These are phyloP conservation scores for Paramarasmius palmivorus DNA, from an alignment of 1,284 basidiomycete genomes.

Conservation along the genomic window DNA sequence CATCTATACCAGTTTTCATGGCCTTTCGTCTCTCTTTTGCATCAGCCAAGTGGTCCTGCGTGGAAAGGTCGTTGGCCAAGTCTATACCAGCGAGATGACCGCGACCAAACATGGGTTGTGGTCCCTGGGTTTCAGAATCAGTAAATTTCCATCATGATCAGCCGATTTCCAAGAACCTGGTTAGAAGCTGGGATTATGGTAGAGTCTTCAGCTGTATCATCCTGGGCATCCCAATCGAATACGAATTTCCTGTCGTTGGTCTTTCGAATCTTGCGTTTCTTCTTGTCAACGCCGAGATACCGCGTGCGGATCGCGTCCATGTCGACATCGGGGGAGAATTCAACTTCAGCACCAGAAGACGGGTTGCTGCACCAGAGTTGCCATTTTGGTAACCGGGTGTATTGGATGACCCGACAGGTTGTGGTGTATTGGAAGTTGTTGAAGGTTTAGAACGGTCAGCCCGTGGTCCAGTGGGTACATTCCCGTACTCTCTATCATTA, in stretches of 20 bases:
- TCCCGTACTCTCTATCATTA: slow-evolving; percentile 48
- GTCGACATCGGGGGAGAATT: slow-evolving; percentile 75
- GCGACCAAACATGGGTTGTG: slow-evolving; percentile 85
- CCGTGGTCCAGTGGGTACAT: slow-evolving; percentile 82
- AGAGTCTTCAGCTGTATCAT: slow-evolving; percentile 81
- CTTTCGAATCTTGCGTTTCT: slow-evolving; percentile 91
- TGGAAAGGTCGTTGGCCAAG: slow-evolving; percentile 56
- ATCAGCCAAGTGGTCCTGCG: slow-evolving; percentile 66
- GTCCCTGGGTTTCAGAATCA: slow-evolving; percentile 71
- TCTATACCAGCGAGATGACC: slow-evolving; percentile 86
- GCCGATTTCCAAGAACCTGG: too few relatives aligned
- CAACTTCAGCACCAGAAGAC: slow-evolving; percentile 53
- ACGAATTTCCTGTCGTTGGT: slow-evolving; percentile 95
- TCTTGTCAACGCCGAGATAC: slow-evolving; percentile 89
- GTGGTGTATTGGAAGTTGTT: slow-evolving; percentile 27
- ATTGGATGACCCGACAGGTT: slow-evolving; percentile 45
- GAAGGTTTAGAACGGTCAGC: slow-evolving; percentile 61
- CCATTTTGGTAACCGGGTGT: slow-evolving; percentile 37
- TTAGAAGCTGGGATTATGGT: slow-evolving; percentile 39
- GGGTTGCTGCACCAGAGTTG: slow-evolving; percentile 19
- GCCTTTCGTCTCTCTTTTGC: slow-evolving; percentile 80
- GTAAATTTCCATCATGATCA: slow-evolving; percentile 23
- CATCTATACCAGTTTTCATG: slow-evolving; percentile 82
- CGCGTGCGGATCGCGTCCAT: slow-evolving; percentile 80
- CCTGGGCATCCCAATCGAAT: slow-evolving; percentile 97